Evolutionary conservation across 2,329 filamentous ascomycete species (phyloP), one percentile per base, ranked within the genome.

Genomic region (Phyllosticta citribraziliensis): DNA sequence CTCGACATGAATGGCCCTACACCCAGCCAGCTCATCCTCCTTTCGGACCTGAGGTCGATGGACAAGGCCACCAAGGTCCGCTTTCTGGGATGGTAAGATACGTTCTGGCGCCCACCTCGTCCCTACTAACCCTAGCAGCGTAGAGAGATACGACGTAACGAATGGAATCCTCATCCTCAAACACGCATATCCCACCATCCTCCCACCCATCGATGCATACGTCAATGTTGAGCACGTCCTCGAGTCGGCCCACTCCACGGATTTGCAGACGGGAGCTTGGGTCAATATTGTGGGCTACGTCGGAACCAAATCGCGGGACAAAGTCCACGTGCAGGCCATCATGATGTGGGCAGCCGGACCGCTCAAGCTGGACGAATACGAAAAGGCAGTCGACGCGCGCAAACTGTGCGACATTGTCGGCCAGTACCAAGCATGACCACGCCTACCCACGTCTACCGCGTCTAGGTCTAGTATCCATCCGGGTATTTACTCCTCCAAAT

Each of bases 71-170:
- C 85, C n/a, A 97, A 97, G 76, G 87, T 97, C 63, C 87, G 93
- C 64, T 96, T 97, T 73, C 76, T 97, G 57, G 92, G 91, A 74
- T 97, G 92, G 93, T 96, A 81, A 76, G 85, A 76, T 51, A 50
- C 52, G 22, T 22, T 22, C 22, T 22, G 22, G 22, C 22, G 22
- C 47, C 54, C 27, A 53, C 30, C 47, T 52, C 35, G 22, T 2
- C 6, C n/a, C 6, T 14, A 5, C 51, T 54, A 47, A 55, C 66
- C 22, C 35, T 8, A 22, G 47, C 69, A 88, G 85, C 68, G 81
- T 88, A 35, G 79, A 81, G 47, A 73, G 76, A 35, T 88, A 88
- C 68, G 72, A 80, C 58, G 77, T 80, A 52, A 66, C 75, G 14
- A 81, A 79, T 9, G 91, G 82, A 10, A 80, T 79, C 40, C 75